A percentile compares a stretch with the other conserved stretches of the same genome.
These are phyloP conservation scores for Phaffia rhodozyma DNA, from an alignment of 1,284 basidiomycete genomes.

Conservation along the genomic window DNA sequence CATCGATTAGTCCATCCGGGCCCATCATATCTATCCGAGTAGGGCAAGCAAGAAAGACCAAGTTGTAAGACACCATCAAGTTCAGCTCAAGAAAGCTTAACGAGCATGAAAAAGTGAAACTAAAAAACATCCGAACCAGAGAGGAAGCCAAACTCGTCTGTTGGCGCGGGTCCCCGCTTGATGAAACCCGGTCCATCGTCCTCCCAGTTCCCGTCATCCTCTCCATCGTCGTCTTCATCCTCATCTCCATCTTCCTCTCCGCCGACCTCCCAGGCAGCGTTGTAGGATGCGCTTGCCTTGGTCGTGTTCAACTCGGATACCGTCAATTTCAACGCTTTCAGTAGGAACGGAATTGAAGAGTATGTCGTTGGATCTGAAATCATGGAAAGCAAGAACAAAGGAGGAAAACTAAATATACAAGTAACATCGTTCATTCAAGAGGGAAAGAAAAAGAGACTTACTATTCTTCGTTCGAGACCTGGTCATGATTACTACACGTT, in stretches of 20 bases:
- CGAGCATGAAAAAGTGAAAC: constrained; percentile 47
- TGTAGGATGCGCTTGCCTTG: constrained; percentile 54
- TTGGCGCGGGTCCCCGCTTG: constrained; percentile 36
- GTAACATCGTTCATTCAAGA: background rate
- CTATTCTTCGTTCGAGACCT: constrained; percentile 76
- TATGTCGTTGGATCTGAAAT: constrained; percentile 69
- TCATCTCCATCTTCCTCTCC: constrained; percentile 47
- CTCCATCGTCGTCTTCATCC: constrained; percentile 57
- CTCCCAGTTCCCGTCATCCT: constrained; percentile 35
- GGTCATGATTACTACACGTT: constrained; percentile 73
- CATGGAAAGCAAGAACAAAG: background rate
- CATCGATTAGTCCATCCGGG: constrained; percentile 47
- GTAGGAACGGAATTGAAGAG: constrained; percentile 69
- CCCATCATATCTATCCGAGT: constrained; percentile 33
- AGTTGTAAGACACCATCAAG: background rate
- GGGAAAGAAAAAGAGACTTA: constrained; percentile 30
- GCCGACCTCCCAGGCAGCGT: constrained; percentile 39
- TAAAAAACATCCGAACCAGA: constrained; percentile 30
- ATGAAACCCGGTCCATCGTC: constrained; percentile 22
- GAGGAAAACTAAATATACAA: background rate
- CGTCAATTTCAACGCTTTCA: constrained; percentile 82
- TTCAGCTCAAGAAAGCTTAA: constrained; percentile 48
- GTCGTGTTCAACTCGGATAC: constrained; percentile 53
- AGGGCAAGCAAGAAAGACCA: constrained; percentile 37
- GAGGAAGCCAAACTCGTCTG: constrained; percentile 38